Conservation (phyloP, 306 rosid species). For the Luffa acutangula region DNA sequence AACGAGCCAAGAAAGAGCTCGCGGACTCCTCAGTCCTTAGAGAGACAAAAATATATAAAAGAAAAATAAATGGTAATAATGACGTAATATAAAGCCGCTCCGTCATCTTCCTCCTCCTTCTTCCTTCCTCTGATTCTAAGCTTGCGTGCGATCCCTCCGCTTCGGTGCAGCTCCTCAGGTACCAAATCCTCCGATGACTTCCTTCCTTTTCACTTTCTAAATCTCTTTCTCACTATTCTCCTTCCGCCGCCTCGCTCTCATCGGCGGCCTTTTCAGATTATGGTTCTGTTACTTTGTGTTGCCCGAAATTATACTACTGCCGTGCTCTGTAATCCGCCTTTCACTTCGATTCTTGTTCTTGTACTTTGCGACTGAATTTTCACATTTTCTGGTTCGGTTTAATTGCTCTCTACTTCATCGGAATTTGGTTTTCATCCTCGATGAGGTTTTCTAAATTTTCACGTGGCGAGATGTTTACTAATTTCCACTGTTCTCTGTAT, state of each 20-base stretch:
- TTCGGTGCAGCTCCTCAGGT: slow-evolving; percentile 16
- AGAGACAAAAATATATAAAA: neutral
- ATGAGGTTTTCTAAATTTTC: neutral
- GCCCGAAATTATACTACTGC: neutral
- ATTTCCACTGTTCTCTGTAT: neutral
- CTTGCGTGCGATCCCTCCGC: slow-evolving; percentile 5
- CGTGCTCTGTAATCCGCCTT: neutral
- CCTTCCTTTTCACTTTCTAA: neutral
- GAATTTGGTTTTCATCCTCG: slow-evolving; percentile 3
- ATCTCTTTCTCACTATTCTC: neutral
- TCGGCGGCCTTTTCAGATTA: slow-evolving; percentile 23
- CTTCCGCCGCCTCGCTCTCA: slow-evolving; percentile 19
- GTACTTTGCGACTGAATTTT: neutral
- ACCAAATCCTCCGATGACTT: neutral
- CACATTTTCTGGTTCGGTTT: neutral
- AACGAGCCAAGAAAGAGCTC: neutral
- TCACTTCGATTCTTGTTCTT: neutral
- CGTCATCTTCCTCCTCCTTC: slow-evolving; percentile 4
- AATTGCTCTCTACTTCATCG: neutral
- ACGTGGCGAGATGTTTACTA: neutral
- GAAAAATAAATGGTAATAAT: neutral
- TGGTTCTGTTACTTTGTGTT: slow-evolving; percentile 19
- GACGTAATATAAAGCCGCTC: slow-evolving; percentile 4
- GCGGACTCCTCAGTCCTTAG: neutral
- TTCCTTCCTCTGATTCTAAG: slow-evolving; percentile 3